phyloP scores from a whole-genome alignment of 805 yeast species.

The Suhomyces tanzawaensis region DNA sequence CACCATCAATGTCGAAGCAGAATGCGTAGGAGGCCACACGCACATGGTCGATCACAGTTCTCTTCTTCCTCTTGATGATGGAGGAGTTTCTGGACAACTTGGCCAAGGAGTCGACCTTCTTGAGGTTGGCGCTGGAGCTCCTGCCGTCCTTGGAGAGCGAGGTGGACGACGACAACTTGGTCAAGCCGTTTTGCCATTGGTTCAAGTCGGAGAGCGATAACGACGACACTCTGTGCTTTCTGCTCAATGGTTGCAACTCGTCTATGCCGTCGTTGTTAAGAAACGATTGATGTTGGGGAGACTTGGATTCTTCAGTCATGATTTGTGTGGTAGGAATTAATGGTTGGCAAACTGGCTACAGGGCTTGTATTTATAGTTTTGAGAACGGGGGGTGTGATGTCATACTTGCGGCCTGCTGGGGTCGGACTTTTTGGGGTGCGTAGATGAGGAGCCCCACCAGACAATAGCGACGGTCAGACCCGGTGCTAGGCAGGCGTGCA shows the following conservation, averaged over 20 bases:
- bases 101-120: conserved; percentile 44
- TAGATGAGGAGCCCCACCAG: no score
- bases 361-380: conserved; percentile 2
- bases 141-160: conserved; percentile 30
- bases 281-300: conserved; percentile 46
- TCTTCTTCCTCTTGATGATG: conserved; percentile 46
- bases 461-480: no score
- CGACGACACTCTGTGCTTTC: conserved; percentile 64
- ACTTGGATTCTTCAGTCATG: conserved; percentile 9
- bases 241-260: conserved; percentile 56
- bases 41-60: conserved; percentile 58
- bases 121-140: conserved; percentile 34
- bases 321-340: neutral
- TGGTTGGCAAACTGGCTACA: neutral
- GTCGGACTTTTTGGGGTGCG: no score
- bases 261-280: conserved; percentile 75
- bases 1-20: conserved; percentile 93
- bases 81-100: conserved; percentile 47
- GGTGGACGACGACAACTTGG: conserved; percentile 37
- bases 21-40: conserved; percentile 82
- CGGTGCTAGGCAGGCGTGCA: no score
- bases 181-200: conserved; percentile 58
- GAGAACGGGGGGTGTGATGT: conserved; percentile 2
- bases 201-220: conserved; percentile 62
- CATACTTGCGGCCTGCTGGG: conserved; percentile 5